Evolutionary conservation across 257 asterid genomes (phyloP), one percentile per base, ranked within the genome.

Genomic region (Penstemon eatonii): DNA sequence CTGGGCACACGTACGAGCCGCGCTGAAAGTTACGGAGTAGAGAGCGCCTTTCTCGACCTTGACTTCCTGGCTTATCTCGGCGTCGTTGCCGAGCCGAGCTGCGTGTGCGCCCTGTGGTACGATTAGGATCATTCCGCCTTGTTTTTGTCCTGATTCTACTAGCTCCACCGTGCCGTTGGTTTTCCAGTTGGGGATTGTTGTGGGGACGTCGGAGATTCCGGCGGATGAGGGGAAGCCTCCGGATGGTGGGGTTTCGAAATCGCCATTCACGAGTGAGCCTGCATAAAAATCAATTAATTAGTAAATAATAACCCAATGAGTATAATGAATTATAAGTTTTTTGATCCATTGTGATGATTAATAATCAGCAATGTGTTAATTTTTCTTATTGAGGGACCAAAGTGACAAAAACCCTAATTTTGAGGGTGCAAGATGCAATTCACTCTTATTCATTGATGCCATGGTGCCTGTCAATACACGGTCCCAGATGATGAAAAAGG

Each of bases 1-100:
- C 89, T 93, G 97, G 0, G 99, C 99, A 70, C 99, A 90, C 1
- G 99, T 93, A 69, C 99, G 96, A 50, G 99, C 97, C 0, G 97
- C 96, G 58, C 97, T 90, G 83, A 93, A 93, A 1, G 97, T 90
- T 72, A 93, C 74, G 3, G 99, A 93, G 76, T 90, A 93, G 43
- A 85, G 68, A 0, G 90, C 70, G 7, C 96, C 97, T 67, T 88
- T 90, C 68, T 88, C 94, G 2, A 90, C 87, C 71, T 73, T 76
- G 54, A 93, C 66, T 39, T 80, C 83, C 79, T 93, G 99, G 69
- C 95, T 84, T 36, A 93, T 87, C 75, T 90, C 95, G 5, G 99
- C 99, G n/a, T 93, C 99, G 61, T 90, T 93, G 33, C 96, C 97
- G 0, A 93, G 80, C 18, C 95, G 80, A 36, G 68, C 92, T 0